Evolutionary conservation across 352 stramenopile genomes (phyloP).

Genomic region (Pythium rhizo-oryzae): DNA sequence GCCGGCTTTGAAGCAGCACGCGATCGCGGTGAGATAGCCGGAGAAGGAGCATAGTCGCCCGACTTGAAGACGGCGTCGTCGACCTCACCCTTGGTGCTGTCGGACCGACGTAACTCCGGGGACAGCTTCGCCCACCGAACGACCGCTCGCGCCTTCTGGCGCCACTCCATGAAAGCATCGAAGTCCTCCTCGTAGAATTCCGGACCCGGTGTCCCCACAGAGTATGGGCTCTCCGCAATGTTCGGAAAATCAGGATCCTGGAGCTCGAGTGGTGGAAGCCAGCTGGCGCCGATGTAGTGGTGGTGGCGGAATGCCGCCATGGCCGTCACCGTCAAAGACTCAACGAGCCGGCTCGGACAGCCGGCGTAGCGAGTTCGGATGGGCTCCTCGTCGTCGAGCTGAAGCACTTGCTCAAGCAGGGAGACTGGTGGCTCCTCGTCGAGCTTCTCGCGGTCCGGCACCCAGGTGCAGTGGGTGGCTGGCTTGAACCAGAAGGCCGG

Average conservation of each 20-base stretch:
- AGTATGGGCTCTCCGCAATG: background rate
- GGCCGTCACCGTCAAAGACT: background rate
- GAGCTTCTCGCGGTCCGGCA: background rate
- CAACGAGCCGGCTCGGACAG: background rate
- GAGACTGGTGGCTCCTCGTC: background rate
- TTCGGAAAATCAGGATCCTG: background rate
- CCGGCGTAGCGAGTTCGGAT: conserved; percentile 5
- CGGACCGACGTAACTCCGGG: too few relatives aligned
- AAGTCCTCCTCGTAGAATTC: background rate
- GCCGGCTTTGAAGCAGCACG: background rate
- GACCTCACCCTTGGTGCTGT: too few relatives aligned
- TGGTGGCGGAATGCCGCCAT: background rate
- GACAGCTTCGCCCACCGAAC: background rate
- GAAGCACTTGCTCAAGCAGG: background rate
- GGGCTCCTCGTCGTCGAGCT: background rate
- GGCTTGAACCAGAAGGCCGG: conserved; percentile 9
- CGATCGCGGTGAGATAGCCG: too few relatives aligned
- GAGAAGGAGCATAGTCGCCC: background rate
- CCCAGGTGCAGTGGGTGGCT: conserved; percentile 1
- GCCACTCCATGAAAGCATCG: background rate
- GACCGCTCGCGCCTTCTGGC: background rate
- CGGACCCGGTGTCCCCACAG: background rate
- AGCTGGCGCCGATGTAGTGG: background rate
- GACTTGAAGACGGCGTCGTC: background rate
- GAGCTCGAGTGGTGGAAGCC: background rate